These are phyloP conservation scores for Royoungia palumana DNA, from an alignment of 768 basidiomycete genomes.

Conservation along the genomic window DNA sequence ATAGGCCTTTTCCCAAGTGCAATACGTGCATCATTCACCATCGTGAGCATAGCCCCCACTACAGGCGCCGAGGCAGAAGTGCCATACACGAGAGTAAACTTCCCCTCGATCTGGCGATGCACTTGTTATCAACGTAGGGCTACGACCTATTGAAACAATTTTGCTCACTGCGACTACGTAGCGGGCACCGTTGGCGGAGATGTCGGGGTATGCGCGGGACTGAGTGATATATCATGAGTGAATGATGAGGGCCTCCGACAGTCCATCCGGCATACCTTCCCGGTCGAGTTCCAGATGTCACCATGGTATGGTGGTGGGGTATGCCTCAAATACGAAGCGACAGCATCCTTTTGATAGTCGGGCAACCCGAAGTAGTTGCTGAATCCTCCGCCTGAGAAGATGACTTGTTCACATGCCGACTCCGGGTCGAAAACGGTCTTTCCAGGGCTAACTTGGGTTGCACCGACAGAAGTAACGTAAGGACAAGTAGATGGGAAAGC, in stretches of 20 bases:
- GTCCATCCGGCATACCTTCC: constrained; percentile 26
- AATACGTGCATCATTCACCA: constrained; percentile 61
- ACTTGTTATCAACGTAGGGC: constrained; percentile 11
- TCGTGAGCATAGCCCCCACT: constrained; percentile 57
- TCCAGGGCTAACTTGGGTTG: constrained; percentile 49
- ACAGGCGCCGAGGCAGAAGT: constrained; percentile 63
- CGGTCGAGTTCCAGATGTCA: constrained; percentile 45
- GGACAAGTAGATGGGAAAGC: constrained; percentile 50
- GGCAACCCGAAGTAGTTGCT: constrained; percentile 53
- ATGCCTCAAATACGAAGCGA: constrained; percentile 41
- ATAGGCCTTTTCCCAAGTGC: constrained; percentile 43
- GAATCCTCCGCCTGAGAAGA: constrained; percentile 53
- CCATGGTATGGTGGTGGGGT: constrained; percentile 41
- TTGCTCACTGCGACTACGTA: constrained; percentile 20
- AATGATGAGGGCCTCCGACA: neutral
- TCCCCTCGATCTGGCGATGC: constrained; percentile 34
- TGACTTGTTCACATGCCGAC: constrained; percentile 43
- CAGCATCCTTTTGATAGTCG: constrained; percentile 48
- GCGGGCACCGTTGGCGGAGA: constrained; percentile 52
- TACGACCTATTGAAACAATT: constrained; percentile 2
- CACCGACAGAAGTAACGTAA: constrained; percentile 65
- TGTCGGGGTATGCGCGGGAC: constrained; percentile 58
- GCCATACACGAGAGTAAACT: constrained; percentile 42
- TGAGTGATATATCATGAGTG: constrained; percentile 21
- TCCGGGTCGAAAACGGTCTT: constrained; percentile 44